Evolutionary conservation across 1,284 basidiomycete genomes (phyloP), one percentile per base, ranked within the genome.

Genomic region (Tremellales sp.): DNA sequence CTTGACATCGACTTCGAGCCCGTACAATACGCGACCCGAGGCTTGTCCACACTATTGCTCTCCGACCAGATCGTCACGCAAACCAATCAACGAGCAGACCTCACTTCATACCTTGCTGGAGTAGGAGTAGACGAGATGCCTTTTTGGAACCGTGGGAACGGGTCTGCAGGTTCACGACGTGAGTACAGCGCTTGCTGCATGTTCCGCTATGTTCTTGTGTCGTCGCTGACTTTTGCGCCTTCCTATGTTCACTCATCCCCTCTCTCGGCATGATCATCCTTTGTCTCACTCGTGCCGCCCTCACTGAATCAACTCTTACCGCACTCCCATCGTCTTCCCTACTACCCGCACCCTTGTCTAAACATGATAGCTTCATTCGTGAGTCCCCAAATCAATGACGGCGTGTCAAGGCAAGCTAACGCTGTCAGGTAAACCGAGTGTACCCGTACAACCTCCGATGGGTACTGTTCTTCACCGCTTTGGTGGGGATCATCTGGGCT

Each of bases 361-460:
- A n/a, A n/a, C n/a, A n/a, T n/a, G n/a, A n/a, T 33, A 41, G 40
- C 21, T 15, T 13, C 24, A 22, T 23, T 25, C 24, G 40, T 41
- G 15, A 6, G 24, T 25, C 19, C 19, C 8, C 40, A 15, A 17
- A 6, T 22, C 10, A 33, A n/a, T 33, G 11, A 11, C 31, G 31
- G 31, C 31, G 31, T 13, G 5, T 5, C 40, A 23, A 22, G 40
- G 10, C 8, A 10, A 10, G 21, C 24, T 25, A 4, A 23, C n/a
- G n/a, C n/a, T 41, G 4, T 15, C 33, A 27, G 25, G 8, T n/a
- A n/a, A n/a, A 27, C 13, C 60, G 55, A 49, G 61, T 65, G 17
- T 66, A 66, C 33, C 65, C 62, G 1, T 67, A 65, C 45, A 58
- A 61, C 7, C 52, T 70, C n/a, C 53, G 65, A 22, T 63, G 63